Evolutionary conservation across 2,329 filamentous ascomycete species (phyloP).

Genomic region (Whalleya microplaca): DNA sequence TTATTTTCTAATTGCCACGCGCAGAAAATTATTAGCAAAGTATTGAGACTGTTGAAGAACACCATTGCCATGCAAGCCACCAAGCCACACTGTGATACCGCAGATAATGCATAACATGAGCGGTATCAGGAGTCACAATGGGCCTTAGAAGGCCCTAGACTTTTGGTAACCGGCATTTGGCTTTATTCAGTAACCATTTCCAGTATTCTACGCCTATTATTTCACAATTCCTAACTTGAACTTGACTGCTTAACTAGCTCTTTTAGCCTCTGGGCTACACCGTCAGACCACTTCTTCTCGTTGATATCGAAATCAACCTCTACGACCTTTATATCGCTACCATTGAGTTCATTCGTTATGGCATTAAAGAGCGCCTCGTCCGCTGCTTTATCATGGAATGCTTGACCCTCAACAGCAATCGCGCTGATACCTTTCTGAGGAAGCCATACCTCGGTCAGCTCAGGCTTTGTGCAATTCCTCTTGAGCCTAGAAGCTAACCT

Average conservation of each 20-base stretch:
- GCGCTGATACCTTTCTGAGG: conserved; percentile 65
- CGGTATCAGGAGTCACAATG: too few species aligned
- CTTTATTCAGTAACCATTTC: too few species aligned
- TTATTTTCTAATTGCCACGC: too few species aligned
- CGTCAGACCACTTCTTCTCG: conserved; percentile 39
- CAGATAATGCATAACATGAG: too few species aligned
- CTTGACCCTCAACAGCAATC: conserved; percentile 55
- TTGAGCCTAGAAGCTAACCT: conserved; percentile 60
- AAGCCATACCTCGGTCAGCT: conserved; percentile 58
- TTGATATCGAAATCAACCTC: conserved; percentile 58
- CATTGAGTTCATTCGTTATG: conserved; percentile 52
- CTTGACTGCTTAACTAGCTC: conserved; percentile 22
- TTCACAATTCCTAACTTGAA: neutral
- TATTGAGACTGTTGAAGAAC: too few species aligned
- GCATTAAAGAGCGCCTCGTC: conserved; percentile 56
- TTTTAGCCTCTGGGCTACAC: conserved; percentile 25
- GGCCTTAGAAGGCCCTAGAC: too few species aligned
- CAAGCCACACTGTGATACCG: too few species aligned
- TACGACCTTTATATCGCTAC: conserved; percentile 52
- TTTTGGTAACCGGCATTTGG: too few species aligned
- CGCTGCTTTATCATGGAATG: conserved; percentile 53
- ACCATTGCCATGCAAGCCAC: too few species aligned
- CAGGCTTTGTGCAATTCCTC: conserved; percentile 41
- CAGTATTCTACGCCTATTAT: too few species aligned
- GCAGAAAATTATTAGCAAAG: too few species aligned